Conservation (phyloP, 2,329 filamentous ascomycete species). For the Aspergillus eucalypticola region DNA sequence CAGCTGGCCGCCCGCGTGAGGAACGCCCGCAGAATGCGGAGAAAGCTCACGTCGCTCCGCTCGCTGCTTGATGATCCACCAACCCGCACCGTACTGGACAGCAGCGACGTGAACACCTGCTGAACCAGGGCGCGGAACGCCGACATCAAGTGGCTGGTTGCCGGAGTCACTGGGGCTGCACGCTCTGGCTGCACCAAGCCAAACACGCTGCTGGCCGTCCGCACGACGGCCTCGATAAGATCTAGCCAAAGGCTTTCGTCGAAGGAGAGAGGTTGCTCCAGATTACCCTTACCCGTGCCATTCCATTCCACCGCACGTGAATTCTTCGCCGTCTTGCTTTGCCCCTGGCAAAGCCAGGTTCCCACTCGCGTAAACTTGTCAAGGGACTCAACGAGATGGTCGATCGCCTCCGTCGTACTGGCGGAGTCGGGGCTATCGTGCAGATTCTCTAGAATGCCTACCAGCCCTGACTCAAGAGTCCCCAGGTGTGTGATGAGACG, state of each 20-base stretch:
- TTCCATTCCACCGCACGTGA: conserved; percentile 31
- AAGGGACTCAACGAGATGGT: conserved; percentile 73
- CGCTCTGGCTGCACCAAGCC: conserved; percentile 49
- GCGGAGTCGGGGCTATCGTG: conserved; percentile 58
- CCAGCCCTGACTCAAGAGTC: conserved; percentile 75
- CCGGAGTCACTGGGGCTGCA: conserved; percentile 24
- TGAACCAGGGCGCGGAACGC: conserved; percentile 80
- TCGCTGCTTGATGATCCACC: conserved; percentile 32
- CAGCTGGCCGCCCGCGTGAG: conserved; percentile 76
- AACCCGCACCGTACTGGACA: conserved; percentile 68
- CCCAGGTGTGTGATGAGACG: conserved; percentile 78
- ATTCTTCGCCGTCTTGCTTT: conserved; percentile 63
- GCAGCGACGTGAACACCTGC: conserved; percentile 82
- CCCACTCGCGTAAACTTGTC: conserved; percentile 91
- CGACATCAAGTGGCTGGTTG: conserved; percentile 54
- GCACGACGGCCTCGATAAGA: conserved; percentile 63
- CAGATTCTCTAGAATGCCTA: conserved; percentile 68
- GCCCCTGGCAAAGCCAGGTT: conserved; percentile 90
- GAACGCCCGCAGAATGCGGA: conserved; percentile 86
- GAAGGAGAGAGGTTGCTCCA: conserved; percentile 58
- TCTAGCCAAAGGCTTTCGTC: conserved; percentile 68
- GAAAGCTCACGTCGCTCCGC: conserved; percentile 69
- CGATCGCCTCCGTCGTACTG: conserved; percentile 65
- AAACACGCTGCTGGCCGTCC: conserved; percentile 64
- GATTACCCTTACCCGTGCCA: conserved; percentile 45